These are phyloP conservation scores for Marasmius tenuissimus DNA, from an alignment of 1,284 basidiomycete species.

Conservation along the genomic window DNA sequence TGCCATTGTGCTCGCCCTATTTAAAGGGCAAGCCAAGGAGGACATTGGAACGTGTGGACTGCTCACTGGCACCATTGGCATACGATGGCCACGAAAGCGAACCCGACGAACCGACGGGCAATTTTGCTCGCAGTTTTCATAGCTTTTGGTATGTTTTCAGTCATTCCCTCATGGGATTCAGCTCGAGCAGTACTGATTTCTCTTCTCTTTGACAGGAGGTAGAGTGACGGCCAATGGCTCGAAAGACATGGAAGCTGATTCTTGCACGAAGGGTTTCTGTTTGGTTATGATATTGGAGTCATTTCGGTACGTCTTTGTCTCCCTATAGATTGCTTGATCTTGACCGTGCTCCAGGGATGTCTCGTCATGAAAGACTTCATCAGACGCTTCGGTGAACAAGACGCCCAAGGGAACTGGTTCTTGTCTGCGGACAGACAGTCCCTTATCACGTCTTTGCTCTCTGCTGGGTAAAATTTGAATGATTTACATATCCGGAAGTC, in stretches of 20 bases:
- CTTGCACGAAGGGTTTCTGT: constrained; percentile 46
- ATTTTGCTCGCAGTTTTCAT: constrained; percentile 64
- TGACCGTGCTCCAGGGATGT: constrained; percentile 53
- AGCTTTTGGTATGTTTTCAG: constrained; percentile 26
- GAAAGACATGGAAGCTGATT: not conserved
- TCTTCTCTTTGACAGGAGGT: not conserved
- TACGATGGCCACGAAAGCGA: constrained; percentile 20
- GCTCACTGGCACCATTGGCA: too few relatives aligned
- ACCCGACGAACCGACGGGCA: constrained; percentile 58
- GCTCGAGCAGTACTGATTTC: not conserved
- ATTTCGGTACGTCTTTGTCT: constrained; percentile 43
- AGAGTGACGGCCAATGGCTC: constrained; percentile 25
- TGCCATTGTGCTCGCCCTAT: not conserved
- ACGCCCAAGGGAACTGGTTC: constrained; percentile 47
- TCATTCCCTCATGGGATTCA: not conserved
- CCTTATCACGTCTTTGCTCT: constrained; percentile 74
- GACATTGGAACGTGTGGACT: too few relatives aligned
- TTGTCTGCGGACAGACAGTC: constrained; percentile 67
- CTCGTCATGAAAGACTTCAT: constrained; percentile 81
- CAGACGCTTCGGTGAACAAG: constrained; percentile 60
- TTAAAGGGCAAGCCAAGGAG: not conserved
- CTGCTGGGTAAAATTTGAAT: constrained; percentile 54
- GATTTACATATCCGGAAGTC: not conserved
- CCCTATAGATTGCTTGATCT: not conserved
- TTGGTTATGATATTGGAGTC: constrained; percentile 74